Evolutionary conservation across 495 filamentous ascomycete genomes (phyloP).

Genomic region (Penicillium pulvis): DNA sequence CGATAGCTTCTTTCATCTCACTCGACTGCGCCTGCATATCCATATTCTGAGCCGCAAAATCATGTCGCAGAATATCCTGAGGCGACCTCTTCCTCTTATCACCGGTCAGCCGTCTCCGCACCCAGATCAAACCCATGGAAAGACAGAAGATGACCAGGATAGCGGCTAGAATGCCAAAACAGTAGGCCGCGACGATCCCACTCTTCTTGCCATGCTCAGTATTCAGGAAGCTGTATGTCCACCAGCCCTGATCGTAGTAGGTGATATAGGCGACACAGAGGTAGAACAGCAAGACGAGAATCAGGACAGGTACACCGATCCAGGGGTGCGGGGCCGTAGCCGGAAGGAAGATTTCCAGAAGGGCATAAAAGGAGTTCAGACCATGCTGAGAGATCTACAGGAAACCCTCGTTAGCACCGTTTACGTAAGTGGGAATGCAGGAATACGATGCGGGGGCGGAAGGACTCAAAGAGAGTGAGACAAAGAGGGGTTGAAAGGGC

Average conservation of each 20-base stretch:
- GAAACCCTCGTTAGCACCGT: not conserved
- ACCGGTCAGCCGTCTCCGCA: constrained; percentile 47
- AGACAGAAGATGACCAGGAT: constrained; percentile 65
- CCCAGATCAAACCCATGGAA: constrained; percentile 53
- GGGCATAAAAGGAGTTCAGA: constrained; percentile 69
- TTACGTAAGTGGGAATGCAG: constrained; percentile 9
- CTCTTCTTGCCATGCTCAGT: constrained; percentile 48
- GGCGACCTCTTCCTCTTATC: constrained; percentile 31
- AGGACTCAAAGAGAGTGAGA: constrained; percentile 1
- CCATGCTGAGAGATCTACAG: constrained; percentile 67
- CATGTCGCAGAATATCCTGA: constrained; percentile 16
- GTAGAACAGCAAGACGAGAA: constrained; percentile 65
- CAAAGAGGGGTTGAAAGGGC: not conserved
- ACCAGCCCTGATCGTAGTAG: constrained; percentile 66
- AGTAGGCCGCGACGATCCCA: constrained; percentile 47
- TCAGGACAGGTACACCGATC: constrained; percentile 37
- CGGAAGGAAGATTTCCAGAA: constrained; percentile 71
- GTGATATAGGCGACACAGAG: constrained; percentile 75
- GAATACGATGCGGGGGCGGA: constrained; percentile 3
- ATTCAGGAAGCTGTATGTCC: constrained; percentile 75
- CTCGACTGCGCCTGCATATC: not conserved
- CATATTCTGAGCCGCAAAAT: not conserved
- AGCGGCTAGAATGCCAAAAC: constrained; percentile 61
- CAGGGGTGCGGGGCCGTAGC: constrained; percentile 56
- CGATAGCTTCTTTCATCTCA: not conserved